These are phyloP conservation scores for Bruguiera sexangula DNA, from an alignment of 345 rosid species.

Conservation along the genomic window DNA sequence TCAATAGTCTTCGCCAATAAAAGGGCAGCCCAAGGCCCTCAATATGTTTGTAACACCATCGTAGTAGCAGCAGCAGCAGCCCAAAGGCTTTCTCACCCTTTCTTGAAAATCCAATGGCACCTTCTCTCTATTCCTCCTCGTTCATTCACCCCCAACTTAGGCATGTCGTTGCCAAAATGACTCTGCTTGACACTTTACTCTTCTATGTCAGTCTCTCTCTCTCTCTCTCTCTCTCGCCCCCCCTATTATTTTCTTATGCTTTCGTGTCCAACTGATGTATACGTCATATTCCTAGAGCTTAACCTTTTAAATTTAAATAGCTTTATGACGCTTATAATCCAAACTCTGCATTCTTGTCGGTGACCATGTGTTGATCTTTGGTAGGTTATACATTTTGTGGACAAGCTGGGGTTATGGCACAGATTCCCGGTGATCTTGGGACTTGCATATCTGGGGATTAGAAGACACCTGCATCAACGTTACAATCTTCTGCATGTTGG, in stretches of 20 bases:
- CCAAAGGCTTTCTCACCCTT: too few species aligned
- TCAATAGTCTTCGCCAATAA: too few species aligned
- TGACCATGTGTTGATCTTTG: background rate
- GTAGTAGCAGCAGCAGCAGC: too few species aligned
- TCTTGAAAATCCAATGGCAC: slow-evolving; percentile 28
- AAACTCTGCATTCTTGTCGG: too few species aligned
- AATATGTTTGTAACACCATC: too few species aligned
- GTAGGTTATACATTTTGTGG: slow-evolving; percentile 59
- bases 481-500: slow-evolving; percentile 72
- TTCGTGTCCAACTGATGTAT: background rate
- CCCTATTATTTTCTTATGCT: too few species aligned
- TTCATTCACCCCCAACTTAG: slow-evolving; percentile 57
- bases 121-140: slow-evolving; percentile 31
- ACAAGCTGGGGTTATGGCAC: slow-evolving; percentile 63
- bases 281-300: background rate
- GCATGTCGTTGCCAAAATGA: slow-evolving; percentile 50
- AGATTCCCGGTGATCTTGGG: slow-evolving; percentile 62
- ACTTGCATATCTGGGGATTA: slow-evolving; percentile 49
- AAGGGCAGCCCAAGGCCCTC: too few species aligned
- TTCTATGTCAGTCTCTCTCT: slow-evolving; percentile 41
- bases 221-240: slow-evolving; percentile 7
- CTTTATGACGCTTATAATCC: too few species aligned
- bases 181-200: slow-evolving; percentile 46
- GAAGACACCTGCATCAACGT: slow-evolving; percentile 72
- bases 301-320: too few species aligned